phyloP scores from a whole-genome alignment of 148 eudicot species.

The Nepenthes mirabilis region DNA sequence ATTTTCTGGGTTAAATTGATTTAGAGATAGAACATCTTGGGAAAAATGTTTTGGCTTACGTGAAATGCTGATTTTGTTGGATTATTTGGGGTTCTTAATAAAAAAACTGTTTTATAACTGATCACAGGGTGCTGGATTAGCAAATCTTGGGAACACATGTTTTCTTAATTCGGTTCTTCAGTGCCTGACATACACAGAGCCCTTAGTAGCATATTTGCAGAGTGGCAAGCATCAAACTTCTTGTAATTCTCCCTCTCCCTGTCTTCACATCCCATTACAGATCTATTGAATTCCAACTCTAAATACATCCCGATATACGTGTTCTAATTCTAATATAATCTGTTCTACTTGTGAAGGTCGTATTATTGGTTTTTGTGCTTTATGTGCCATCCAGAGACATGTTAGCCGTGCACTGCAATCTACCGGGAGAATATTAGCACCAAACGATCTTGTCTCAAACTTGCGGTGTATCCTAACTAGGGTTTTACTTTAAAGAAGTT shows the following conservation, averaged over 20 bases:
- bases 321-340: background rate
- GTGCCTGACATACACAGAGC: constrained; percentile 90
- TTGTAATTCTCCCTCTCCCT: constrained; percentile 36
- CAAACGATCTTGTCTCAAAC: constrained; percentile 83
- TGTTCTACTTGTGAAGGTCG: constrained; percentile 46
- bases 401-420: constrained; percentile 71
- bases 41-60: no score
- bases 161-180: constrained; percentile 84
- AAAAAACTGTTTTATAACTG: no score
- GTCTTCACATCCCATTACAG: background rate
- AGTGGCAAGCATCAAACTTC: constrained; percentile 83
- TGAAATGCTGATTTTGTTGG: no score
- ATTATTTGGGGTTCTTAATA: no score
- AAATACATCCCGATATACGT: no score
- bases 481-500: background rate
- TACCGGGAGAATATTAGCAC: constrained; percentile 71
- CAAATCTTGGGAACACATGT: constrained; percentile 90
- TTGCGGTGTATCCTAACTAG: constrained; percentile 68
- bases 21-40: no score
- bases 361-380: constrained; percentile 78
- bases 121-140: constrained; percentile 76
- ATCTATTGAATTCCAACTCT: background rate
- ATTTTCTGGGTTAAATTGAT: no score
- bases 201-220: constrained; percentile 77
- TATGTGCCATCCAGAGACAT: constrained; percentile 86